These are phyloP conservation scores for Pyronema omphalodes DNA, from an alignment of 495 filamentous ascomycete genomes.

Conservation along the genomic window DNA sequence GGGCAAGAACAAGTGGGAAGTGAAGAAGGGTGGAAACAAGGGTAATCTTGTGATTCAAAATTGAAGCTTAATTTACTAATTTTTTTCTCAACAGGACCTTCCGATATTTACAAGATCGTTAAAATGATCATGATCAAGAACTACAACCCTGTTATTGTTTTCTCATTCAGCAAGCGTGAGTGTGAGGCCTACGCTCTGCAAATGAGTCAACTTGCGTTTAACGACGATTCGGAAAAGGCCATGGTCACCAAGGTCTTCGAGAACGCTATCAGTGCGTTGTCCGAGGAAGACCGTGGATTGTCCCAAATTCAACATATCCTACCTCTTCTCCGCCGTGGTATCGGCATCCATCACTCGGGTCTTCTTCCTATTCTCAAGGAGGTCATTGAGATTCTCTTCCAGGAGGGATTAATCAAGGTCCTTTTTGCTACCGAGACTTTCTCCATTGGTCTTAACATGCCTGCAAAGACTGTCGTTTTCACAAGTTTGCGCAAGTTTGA, in stretches of 20 bases:
- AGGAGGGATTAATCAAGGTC: constrained; percentile 93
- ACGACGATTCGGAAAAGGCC: constrained; percentile 83
- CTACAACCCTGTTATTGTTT: constrained; percentile 94
- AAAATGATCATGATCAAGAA: constrained; percentile 95
- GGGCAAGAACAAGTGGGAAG: constrained; percentile 73
- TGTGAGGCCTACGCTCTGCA: constrained; percentile 74
- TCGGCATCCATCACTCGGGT: constrained; percentile 93
- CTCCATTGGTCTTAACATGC: constrained; percentile 97
- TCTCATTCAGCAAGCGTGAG: constrained; percentile 96
- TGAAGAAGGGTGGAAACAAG: constrained; percentile 66
- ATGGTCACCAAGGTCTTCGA: constrained; percentile 90
- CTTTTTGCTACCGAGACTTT: constrained; percentile 97
- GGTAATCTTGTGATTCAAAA: constrained; percentile 15
- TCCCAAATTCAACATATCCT: constrained; percentile 84
- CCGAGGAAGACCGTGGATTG: constrained; percentile 71
- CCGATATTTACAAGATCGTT: constrained; percentile 91
- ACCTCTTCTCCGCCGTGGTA: constrained; percentile 73
- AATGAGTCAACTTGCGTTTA: constrained; percentile 78
- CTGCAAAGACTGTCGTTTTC: constrained; percentile 95
- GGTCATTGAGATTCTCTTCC: constrained; percentile 96
- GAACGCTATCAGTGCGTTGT: constrained; percentile 74
- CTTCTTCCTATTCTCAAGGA: constrained; percentile 92
- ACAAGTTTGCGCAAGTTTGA: constrained; percentile 92
- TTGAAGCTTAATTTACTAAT: background rate
- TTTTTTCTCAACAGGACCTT: constrained; percentile 28